A percentile compares a stretch with the other conserved stretches of the same genome.
phyloP scores from a whole-genome alignment of 1,284 basidiomycete genomes.

The Trametes versicolor region DNA sequence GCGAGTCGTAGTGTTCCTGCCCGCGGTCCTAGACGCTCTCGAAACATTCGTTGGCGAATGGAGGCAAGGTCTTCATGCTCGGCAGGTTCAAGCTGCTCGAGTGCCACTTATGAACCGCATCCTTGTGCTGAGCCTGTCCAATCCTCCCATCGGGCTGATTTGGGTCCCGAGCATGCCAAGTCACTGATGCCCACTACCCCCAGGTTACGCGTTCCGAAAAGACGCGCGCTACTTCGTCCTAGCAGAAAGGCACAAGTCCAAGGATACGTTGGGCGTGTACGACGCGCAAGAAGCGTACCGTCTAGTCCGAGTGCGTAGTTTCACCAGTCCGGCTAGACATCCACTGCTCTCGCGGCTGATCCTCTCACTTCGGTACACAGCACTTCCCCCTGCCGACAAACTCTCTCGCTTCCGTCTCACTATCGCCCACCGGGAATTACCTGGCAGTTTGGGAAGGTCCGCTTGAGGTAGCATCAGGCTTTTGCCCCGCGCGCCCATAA shows the following conservation, averaged over 20 bases:
- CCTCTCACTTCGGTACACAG: constrained; percentile 47
- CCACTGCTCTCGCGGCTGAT: not conserved
- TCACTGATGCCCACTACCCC: too few species aligned
- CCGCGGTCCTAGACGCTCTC: constrained; percentile 18
- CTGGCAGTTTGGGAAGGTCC: constrained; percentile 87
- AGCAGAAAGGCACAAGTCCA: constrained; percentile 87
- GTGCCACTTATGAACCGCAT: too few species aligned
- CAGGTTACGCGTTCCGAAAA: constrained; percentile 81
- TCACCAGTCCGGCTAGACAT: constrained; percentile 2
- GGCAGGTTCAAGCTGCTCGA: constrained; percentile 71
- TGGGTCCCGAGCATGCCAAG: too few species aligned
- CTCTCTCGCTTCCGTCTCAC: constrained; percentile 76
- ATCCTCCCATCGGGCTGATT: too few species aligned
- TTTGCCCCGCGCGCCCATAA: not conserved
- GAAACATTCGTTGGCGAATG: constrained; percentile 33
- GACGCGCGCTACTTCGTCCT: constrained; percentile 85
- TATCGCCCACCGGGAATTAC: constrained; percentile 85
- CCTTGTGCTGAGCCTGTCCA: too few species aligned
- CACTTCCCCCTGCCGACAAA: constrained; percentile 86
- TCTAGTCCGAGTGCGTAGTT: constrained; percentile 72
- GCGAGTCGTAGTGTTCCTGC: constrained; percentile 21
- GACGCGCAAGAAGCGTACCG: constrained; percentile 76
- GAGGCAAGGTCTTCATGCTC: constrained; percentile 67
- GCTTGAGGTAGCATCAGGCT: constrained; percentile 67
- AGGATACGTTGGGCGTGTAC: constrained; percentile 86